Base-by-base conservation (phyloP, 2,329 filamentous ascomycete species). In the Aspergillus sp. region DNA sequence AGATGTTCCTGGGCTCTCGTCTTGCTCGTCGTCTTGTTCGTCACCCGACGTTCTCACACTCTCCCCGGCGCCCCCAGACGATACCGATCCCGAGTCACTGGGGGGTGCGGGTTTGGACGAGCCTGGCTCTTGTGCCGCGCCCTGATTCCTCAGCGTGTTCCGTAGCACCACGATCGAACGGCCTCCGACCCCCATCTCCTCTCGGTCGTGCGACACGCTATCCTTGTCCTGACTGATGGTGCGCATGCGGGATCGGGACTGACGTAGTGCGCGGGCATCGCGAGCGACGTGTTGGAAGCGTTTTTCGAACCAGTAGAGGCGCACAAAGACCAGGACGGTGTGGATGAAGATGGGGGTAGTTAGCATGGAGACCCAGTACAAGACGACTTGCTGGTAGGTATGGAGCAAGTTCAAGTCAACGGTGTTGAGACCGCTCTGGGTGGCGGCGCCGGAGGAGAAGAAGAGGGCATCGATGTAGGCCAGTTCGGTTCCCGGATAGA, bases 231-330 rank as follows among this genome's bases (percentile, higher is more conserved):
- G 65, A 47, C 70, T 82, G 61, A 74, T 74, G 45, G 74, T 80
- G 50, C 75, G 75, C 73, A 67, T 86, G 73, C 74, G 83, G 73
- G 65, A 88, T 75, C 76, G 85, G 76, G 72, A 87, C 49, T 81
- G 79, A 49, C 92, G 83, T 49, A 86, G 77, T 41, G 75, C 78
- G 50, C 84, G 83, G 1, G 89, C 85, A 62, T 95, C 89, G 32
- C 80, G 80, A 13, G 88, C 91, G 58, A 96, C 82, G 62, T 89
- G 81, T 67, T 95, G 88, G 67, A 99, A 97, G 7, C 92, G 84
- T 72, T 95, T 96, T 73, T 99, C 92, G 68, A 99, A 99, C 93
- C 93, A 99, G 73, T 96, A 96, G 1, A 99, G 78, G 22, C 94
- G 88, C 13, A 97, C 80, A 62, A 96, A 93, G 7, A 99, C 94